Conservation (phyloP, 805 yeast species). For the Nakazawaea ishiwadae region DNA sequence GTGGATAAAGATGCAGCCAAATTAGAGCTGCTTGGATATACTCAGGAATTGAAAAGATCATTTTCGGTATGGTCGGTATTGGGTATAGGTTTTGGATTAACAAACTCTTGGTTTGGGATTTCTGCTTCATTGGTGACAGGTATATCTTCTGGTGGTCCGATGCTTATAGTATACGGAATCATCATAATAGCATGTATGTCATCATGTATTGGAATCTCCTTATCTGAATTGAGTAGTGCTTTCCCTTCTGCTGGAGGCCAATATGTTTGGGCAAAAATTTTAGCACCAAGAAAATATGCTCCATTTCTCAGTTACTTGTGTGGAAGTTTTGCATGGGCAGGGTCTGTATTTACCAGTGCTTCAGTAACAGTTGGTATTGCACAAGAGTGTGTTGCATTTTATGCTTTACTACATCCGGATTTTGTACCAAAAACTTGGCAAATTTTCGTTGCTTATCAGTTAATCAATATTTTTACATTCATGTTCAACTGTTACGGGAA, state of each 20-base stretch:
- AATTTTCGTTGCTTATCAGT: conserved; percentile 45
- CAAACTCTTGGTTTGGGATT: conserved; percentile 60
- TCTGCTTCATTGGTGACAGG: conserved; percentile 53
- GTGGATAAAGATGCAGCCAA: not conserved
- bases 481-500: conserved; percentile 47
- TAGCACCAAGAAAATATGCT: conserved; percentile 44
- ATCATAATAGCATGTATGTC: conserved; percentile 45
- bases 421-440: conserved; percentile 45
- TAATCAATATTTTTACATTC: conserved; percentile 36
- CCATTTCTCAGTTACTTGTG: conserved; percentile 50
- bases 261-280: conserved; percentile 52
- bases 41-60: conserved; percentile 28
- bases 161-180: conserved; percentile 52
- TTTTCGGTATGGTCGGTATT: conserved; percentile 43
- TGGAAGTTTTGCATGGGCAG: conserved; percentile 61
- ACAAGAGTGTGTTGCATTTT: conserved; percentile 47
- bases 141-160: conserved; percentile 54
- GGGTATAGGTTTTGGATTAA: conserved; percentile 57
- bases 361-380: conserved; percentile 54
- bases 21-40: conserved; percentile 1
- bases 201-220: conserved; percentile 40
- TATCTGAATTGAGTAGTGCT: conserved; percentile 50
- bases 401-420: conserved; percentile 23
- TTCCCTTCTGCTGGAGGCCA: conserved; percentile 58
- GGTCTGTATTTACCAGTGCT: conserved; percentile 58